Evolutionary conservation across 768 basidiomycete species (phyloP).

Genomic region (Cubamyces lactineus): DNA sequence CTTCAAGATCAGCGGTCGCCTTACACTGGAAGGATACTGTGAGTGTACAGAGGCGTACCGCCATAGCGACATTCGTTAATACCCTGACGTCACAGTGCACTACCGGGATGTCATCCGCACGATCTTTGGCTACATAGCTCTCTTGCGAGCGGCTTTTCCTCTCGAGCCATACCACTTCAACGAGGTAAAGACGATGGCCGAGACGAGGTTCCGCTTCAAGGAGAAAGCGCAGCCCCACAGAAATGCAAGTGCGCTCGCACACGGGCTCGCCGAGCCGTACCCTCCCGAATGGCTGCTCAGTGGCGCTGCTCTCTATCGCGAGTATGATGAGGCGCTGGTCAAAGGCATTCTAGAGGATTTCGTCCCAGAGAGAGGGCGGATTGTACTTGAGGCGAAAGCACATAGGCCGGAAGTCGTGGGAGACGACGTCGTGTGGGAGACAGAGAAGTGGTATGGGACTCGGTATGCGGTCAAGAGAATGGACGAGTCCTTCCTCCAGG

Average conservation of each 20-base stretch:
- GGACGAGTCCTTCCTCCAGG: slow-evolving; percentile 38
- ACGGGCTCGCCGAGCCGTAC: slow-evolving; percentile 28
- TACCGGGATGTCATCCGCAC: slow-evolving; percentile 46
- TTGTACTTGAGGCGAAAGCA: slow-evolving; percentile 44
- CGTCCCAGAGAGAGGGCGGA: slow-evolving; percentile 39
- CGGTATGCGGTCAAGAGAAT: slow-evolving; percentile 45
- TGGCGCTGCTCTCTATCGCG: slow-evolving; percentile 17
- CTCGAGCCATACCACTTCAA: slow-evolving; percentile 40
- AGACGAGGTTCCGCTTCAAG: slow-evolving; percentile 50
- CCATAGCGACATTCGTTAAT: not conserved
- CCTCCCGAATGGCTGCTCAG: slow-evolving; percentile 26
- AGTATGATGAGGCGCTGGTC: slow-evolving; percentile 28
- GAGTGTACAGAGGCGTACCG: slow-evolving; percentile 21
- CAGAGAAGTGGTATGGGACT: slow-evolving; percentile 56
- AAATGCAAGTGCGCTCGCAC: slow-evolving; percentile 45
- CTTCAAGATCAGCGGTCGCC: slow-evolving; percentile 47
- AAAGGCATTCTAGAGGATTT: slow-evolving; percentile 29
- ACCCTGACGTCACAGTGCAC: slow-evolving; percentile 33
- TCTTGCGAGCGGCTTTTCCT: slow-evolving; percentile 28
- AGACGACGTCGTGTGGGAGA: slow-evolving; percentile 32
- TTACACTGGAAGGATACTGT: slow-evolving; percentile 56
- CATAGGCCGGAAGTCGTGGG: slow-evolving; percentile 35
- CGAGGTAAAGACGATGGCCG: slow-evolving; percentile 47
- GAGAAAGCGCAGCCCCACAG: slow-evolving; percentile 47
- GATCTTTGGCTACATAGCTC: slow-evolving; percentile 46